Conservation (phyloP, 2,329 filamentous ascomycete species). For the Proliferodiscus dingleyae region DNA sequence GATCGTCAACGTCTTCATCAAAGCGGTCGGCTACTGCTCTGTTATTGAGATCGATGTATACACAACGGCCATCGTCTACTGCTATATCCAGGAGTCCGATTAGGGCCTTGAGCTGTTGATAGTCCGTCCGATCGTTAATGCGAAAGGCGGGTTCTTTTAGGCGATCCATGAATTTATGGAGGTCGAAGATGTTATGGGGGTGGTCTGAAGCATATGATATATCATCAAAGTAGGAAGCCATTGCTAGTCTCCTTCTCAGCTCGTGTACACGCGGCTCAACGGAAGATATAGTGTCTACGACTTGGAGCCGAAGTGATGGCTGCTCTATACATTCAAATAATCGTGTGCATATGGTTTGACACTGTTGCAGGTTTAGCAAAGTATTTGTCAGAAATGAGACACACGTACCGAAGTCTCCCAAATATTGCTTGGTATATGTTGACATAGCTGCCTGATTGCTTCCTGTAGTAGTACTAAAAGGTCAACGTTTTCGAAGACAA, state of each 20-base stretch:
- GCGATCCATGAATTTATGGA: slow-evolving; percentile 42
- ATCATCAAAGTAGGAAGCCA: slow-evolving; percentile 56
- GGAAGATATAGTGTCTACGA: slow-evolving; percentile 55
- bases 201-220: slow-evolving; percentile 37
- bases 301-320: slow-evolving; percentile 49
- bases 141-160: slow-evolving; percentile 46
- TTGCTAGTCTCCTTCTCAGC: slow-evolving; percentile 61
- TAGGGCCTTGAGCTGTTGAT: slow-evolving; percentile 59
- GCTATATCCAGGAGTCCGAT: slow-evolving; percentile 68
- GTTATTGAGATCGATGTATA: slow-evolving; percentile 27
- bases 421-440: slow-evolving; percentile 35
- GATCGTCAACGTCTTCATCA: slow-evolving; percentile 64
- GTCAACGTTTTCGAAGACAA: slow-evolving; percentile 41
- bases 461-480: slow-evolving; percentile 38
- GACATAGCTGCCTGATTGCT: slow-evolving; percentile 41
- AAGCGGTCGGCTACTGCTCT: slow-evolving; percentile 47
- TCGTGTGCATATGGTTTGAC: slow-evolving; percentile 42
- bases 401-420: slow-evolving; percentile 36
- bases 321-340: slow-evolving; percentile 44
- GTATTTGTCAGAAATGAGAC: neutral
- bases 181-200: slow-evolving; percentile 34
- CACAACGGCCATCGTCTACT: slow-evolving; percentile 57
- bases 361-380: slow-evolving; percentile 35
- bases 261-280: slow-evolving; percentile 48
- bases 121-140: slow-evolving; percentile 57